Evolutionary conservation across 1,284 basidiomycete species (phyloP).

Genomic region (Naganishia sp.): DNA sequence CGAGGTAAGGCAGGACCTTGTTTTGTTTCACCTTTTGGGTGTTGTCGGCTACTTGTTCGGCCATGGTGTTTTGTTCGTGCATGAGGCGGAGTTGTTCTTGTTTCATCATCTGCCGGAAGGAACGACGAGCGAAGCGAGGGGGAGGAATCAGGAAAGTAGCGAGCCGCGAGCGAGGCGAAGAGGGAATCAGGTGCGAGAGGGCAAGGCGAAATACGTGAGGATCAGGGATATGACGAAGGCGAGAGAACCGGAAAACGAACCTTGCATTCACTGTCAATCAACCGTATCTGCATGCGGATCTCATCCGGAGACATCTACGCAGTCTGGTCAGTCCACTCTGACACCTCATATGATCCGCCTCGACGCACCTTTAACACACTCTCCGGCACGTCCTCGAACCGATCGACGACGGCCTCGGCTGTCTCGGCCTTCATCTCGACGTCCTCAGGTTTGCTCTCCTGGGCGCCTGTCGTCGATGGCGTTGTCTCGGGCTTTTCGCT

Average conservation of each 20-base stretch:
- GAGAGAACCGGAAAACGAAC: conserved; percentile 54
- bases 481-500: conserved; percentile 14
- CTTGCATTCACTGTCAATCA: conserved; percentile 95
- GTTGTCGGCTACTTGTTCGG: conserved; percentile 97
- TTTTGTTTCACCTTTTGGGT: conserved; percentile 99
- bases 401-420: conserved; percentile 43
- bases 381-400: conserved; percentile 51
- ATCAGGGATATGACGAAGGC: not conserved
- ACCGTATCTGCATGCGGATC: conserved; percentile 77
- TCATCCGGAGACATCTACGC: conserved; percentile 62
- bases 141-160: no score
- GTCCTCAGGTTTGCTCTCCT: conserved; percentile 44
- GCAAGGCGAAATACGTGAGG: no score
- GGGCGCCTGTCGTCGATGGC: not conserved
- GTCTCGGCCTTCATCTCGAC: conserved; percentile 39
- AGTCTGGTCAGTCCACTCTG: not conserved
- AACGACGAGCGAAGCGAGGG: no score
- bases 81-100: conserved; percentile 87
- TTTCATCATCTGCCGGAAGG: conserved; percentile 73
- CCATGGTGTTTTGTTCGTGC: conserved; percentile 94
- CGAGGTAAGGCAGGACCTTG: conserved; percentile 96
- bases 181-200: no score
- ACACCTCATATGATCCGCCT: not conserved
- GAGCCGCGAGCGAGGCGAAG: no score
- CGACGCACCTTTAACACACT: conserved; percentile 46